Evolutionary conservation across 2,329 filamentous ascomycete species (phyloP), one percentile per base, ranked within the genome.

Genomic region (Camillea tinctor): DNA sequence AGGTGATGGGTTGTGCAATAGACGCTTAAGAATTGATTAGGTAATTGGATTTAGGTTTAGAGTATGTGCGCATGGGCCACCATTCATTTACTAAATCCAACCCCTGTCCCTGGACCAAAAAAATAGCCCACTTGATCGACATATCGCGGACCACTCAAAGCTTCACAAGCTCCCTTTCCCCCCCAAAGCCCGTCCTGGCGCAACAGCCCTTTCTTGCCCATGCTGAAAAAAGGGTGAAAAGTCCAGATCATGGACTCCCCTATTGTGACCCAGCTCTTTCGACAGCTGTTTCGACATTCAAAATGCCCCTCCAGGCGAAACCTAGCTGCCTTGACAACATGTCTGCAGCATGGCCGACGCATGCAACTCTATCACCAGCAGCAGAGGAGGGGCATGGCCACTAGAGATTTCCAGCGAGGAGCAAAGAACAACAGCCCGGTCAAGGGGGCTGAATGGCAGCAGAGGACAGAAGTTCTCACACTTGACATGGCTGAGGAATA

Each of bases 361-460:
- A 63, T 76, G 68, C 71, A 75, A 2, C 64, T 56, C 4, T 60
- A 58, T 9, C 63, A 61, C 11, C 68, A 66, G 17, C 70, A 75
- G 58, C 71, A 72, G 56, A 72, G 73, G 61, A 67, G 68, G 60
- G 64, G 67, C 56, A 72, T 73, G 67, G 64, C 71, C 52, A 68
- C 54, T 59, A 70, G 71, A 51, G 58, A 59, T 51, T 64, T 56
- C 5, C 48, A 50, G 36, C 68, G 74, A 50, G 74, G 74, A 6
- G 60, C 65, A 21, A 68, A 68, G 59, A 57, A 64, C 48, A n/a
- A 8, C 52, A 51, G 50, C 49, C 50, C 63, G 54, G 60, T 75
- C 54, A 84, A 83, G 67, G 90, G 91, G 72, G 90, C 85, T 76
- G 81, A 88, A 69, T 98, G 95, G 95, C 91, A 94, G 77, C 93